Evolutionary conservation across 2,329 filamentous ascomycete genomes (phyloP).

Genomic region (Fusarium algeriense): DNA sequence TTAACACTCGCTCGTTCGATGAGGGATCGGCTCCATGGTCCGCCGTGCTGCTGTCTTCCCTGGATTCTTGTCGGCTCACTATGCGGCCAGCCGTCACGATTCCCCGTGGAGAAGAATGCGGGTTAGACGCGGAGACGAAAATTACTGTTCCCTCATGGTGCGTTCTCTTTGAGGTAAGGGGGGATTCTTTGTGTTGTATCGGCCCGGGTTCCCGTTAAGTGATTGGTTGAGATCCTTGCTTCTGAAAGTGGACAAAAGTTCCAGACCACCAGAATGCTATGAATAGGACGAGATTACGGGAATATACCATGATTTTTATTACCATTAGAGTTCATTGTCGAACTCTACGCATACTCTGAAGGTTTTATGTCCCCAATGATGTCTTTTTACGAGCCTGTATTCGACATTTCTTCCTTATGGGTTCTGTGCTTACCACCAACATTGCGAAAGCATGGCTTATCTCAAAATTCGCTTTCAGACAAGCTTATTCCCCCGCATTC

Average conservation of each 20-base stretch:
- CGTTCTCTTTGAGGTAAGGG: not conserved
- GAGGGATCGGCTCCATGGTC: not conserved
- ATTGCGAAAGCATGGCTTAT: not conserved
- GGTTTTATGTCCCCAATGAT: not conserved
- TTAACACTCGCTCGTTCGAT: not conserved
- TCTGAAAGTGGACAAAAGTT: slow-evolving; percentile 1
- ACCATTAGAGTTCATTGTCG: fast-evolving
- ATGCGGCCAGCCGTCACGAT: slow-evolving; percentile 23
- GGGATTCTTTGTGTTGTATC: slow-evolving; percentile 1
- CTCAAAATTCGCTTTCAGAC: not conserved
- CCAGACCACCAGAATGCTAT: not conserved
- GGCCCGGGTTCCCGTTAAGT: slow-evolving; percentile 31
- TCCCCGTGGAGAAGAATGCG: not conserved
- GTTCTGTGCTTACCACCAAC: not conserved
- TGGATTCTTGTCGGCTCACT: slow-evolving; percentile 7
- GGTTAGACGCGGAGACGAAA: slow-evolving; percentile 13
- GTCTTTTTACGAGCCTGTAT: not conserved
- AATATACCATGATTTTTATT: not conserved
- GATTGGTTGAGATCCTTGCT: slow-evolving; percentile 26
- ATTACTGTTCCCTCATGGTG: slow-evolving; percentile 1
- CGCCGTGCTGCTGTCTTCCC: not conserved
- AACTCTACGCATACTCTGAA: not conserved
- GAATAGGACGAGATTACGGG: not conserved
- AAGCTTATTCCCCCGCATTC: slow-evolving; percentile 38
- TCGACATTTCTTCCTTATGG: not conserved